Evolutionary conservation across 805 yeast species (phyloP).

Genomic region (Candida tibetensis): DNA sequence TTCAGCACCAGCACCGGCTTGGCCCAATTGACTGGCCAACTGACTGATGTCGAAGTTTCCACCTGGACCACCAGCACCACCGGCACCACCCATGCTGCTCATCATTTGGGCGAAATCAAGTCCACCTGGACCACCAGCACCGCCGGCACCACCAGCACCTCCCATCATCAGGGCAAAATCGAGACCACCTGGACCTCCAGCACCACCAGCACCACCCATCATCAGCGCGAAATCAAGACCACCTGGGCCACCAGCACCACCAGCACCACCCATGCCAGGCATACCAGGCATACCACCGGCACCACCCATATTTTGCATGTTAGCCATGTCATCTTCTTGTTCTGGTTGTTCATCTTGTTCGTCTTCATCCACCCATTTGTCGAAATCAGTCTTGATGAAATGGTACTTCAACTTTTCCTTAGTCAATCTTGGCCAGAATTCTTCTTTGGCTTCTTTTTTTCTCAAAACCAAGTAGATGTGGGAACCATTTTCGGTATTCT

Average conservation of each 20-base stretch:
- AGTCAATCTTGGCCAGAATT: constrained; percentile 94
- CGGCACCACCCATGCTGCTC: constrained; percentile 37
- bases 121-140: constrained; percentile 31
- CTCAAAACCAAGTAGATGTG: constrained; percentile 62
- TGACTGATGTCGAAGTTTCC: constrained; percentile 36
- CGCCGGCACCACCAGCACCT: constrained; percentile 27
- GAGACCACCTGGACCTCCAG: constrained; percentile 21
- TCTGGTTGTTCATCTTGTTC: constrained; percentile 79
- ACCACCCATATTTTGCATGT: constrained; percentile 35
- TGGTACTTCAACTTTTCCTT: constrained; percentile 79
- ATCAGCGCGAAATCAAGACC: constrained; percentile 8
- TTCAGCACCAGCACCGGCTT: constrained; percentile 29
- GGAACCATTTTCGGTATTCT: constrained; percentile 54
- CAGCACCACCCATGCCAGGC: constrained; percentile 33
- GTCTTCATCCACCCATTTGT: constrained; percentile 98
- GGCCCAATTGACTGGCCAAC: constrained; percentile 45
- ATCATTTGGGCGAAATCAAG: constrained; percentile 24
- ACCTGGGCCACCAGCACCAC: constrained; percentile 29
- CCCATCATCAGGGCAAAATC: constrained; percentile 13
- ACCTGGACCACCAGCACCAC: constrained; percentile 26
- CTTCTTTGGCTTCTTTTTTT: constrained; percentile 66
- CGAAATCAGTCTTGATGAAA: constrained; percentile 90
- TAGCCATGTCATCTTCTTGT: constrained; percentile 36
- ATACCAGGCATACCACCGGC: constrained; percentile 31
- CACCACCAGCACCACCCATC: constrained; percentile 23